Evolutionary conservation across 164 flowering plant species (phyloP), one percentile per base, ranked within the genome.

Genomic region (Saururus chinensis): DNA sequence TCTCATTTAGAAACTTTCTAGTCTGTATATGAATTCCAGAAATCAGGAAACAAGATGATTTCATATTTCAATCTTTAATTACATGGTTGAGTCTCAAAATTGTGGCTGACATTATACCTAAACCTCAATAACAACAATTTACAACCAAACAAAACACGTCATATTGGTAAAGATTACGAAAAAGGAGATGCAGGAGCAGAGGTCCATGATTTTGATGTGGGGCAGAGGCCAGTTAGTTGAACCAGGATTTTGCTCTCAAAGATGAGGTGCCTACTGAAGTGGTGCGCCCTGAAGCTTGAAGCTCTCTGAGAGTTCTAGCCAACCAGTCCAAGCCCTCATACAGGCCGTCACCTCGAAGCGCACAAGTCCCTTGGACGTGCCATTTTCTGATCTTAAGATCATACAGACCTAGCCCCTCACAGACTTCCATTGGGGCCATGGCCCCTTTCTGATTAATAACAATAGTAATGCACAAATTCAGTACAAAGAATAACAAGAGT

Each of bases 271-370:
- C 59, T 24, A 24, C 59, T 24, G 60, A 57, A 40, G 49, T 11
- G 9, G 24, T 40, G 17, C 2, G 77, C 64, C 97, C 89, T 30
- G 87, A 59, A 35, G 95, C 90, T 74, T 67, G 83, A 45, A 81
- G 73, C 59, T 88, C 96, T 75, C 86, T 93, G 24, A 93, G 82
- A 20, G 96, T 88, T 61, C 74, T 74, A 51, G 98, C 68, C 59
- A 93, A 74, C 98, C 98, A 93, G 68, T 89, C 97, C 79, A 93
- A 77, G 24, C 98, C 99, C 73, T 93, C 99, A 23, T 93, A 90
- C 54, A 90, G 89, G 25, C 98, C 98, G 70, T 93, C 98, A 60
- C 97, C 98, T 65, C 60, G 78, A 14, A 90, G 79, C 10, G 98
- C 98, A 67, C 97, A 89, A 64, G 97, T 84, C 59, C 96, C 97